Evolutionary conservation across 805 yeast species (phyloP).

Genomic region (Ogataea trehalophila): DNA sequence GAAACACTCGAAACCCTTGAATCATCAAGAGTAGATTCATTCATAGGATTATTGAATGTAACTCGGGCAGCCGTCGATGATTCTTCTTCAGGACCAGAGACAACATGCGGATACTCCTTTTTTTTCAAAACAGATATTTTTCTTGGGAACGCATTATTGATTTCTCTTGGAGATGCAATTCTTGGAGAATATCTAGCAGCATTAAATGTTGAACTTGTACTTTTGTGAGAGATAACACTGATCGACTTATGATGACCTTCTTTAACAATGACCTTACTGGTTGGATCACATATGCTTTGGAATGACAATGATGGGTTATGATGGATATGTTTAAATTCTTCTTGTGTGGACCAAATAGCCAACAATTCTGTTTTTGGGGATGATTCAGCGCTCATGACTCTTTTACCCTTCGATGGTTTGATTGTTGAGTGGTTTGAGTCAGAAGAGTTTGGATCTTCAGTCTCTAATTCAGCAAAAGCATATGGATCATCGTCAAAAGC

Average conservation of each 20-base stretch:
- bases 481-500: slow-evolving; percentile 38
- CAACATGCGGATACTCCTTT: background rate
- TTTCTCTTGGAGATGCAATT: slow-evolving; percentile 1
- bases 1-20: slow-evolving; percentile 1
- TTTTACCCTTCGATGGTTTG: slow-evolving; percentile 1
- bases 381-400: slow-evolving; percentile 22
- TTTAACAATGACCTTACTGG: slow-evolving; percentile 14
- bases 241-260: slow-evolving; percentile 20
- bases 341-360: slow-evolving; percentile 33
- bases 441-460: slow-evolving; percentile 21
- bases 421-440: slow-evolving; percentile 1
- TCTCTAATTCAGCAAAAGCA: slow-evolving; percentile 33
- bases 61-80: slow-evolving; percentile 4
- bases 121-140: background rate
- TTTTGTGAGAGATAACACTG: slow-evolving; percentile 13
- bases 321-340: slow-evolving; percentile 16
- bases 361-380: slow-evolving; percentile 26
- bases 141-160: background rate
- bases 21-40: slow-evolving; percentile 16
- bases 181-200: slow-evolving; percentile 2
- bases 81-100: no score
- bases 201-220: slow-evolving; percentile 1
- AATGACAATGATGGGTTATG: slow-evolving; percentile 16
- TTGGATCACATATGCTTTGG: slow-evolving; percentile 27
- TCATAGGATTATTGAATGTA: slow-evolving; percentile 20